Evolutionary conservation across 257 asterid genomes (phyloP).

Genomic region (Petrea volubilis): DNA sequence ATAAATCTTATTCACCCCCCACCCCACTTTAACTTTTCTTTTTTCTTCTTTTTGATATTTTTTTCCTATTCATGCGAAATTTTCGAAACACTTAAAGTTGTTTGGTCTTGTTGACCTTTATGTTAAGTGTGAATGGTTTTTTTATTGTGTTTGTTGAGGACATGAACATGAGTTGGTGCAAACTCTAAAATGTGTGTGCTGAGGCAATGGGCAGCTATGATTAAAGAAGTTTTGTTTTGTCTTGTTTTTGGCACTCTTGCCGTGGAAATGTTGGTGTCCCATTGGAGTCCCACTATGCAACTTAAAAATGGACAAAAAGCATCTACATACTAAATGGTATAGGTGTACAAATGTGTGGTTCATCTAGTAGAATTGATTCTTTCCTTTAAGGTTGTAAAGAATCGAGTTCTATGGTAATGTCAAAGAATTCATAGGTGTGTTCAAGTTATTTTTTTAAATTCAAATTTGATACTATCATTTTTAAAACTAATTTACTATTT

Average conservation of each 20-base stretch:
- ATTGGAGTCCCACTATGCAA: background rate
- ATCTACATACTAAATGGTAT: slow-evolving; percentile 23
- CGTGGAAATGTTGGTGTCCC: slow-evolving; percentile 15
- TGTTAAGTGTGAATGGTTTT: background rate
- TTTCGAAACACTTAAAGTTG: background rate
- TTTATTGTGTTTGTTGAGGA: background rate
- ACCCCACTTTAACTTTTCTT: no score
- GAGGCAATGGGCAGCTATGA: background rate
- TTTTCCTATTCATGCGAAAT: no score
- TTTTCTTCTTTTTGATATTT: no score
- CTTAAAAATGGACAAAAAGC: background rate
- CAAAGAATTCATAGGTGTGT: no score
- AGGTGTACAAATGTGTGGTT: slow-evolving; percentile 24
- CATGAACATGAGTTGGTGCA: background rate
- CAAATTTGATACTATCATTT: no score
- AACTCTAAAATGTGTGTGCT: background rate
- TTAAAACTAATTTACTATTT: no score
- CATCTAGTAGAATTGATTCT: slow-evolving; percentile 16
- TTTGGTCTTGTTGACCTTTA: background rate
- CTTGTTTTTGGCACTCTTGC: background rate
- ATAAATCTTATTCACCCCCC: no score
- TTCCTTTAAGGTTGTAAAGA: background rate
- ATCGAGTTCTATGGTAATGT: no score
- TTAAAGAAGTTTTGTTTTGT: background rate
- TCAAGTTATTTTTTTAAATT: no score